Evolutionary conservation across 495 filamentous ascomycete genomes (phyloP).

Genomic region (Aspergillus taichungensis): DNA sequence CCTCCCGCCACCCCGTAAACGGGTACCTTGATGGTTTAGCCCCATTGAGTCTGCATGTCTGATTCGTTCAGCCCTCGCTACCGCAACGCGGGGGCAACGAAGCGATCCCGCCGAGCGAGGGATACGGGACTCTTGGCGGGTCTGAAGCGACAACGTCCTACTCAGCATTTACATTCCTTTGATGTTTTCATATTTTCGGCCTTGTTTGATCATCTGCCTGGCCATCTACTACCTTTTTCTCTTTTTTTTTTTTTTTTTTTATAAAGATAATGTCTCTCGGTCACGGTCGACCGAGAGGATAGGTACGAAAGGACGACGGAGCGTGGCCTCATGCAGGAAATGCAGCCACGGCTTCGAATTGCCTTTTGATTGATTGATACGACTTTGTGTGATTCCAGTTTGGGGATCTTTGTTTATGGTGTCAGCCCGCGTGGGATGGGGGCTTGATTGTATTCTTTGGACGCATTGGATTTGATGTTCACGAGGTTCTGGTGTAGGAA

Average conservation of each 20-base stretch:
- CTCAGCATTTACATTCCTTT: neutral
- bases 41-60: neutral
- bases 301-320: constrained; percentile 8
- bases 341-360: constrained; percentile 12
- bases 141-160: constrained; percentile 6
- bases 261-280: constrained; percentile 12
- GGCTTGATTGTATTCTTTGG: constrained; percentile 21
- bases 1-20: constrained; percentile 29
- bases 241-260: constrained; percentile 1
- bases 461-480: constrained; percentile 16
- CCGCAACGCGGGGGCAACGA: no score
- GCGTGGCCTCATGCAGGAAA: constrained; percentile 31
- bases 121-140: neutral
- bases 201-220: constrained; percentile 2
- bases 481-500: constrained; percentile 25
- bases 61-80: no score
- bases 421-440: neutral
- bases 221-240: neutral
- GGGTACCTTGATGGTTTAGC: neutral
- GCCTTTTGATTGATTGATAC: constrained; percentile 9
- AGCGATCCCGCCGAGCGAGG: neutral
- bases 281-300: constrained; percentile 1
- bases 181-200: constrained; percentile 4
- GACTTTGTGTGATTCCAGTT: constrained; percentile 18
- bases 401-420: constrained; percentile 10